These are phyloP conservation scores for Botrytis porri DNA, from an alignment of 2,329 filamentous ascomycete species.

Conservation along the genomic window DNA sequence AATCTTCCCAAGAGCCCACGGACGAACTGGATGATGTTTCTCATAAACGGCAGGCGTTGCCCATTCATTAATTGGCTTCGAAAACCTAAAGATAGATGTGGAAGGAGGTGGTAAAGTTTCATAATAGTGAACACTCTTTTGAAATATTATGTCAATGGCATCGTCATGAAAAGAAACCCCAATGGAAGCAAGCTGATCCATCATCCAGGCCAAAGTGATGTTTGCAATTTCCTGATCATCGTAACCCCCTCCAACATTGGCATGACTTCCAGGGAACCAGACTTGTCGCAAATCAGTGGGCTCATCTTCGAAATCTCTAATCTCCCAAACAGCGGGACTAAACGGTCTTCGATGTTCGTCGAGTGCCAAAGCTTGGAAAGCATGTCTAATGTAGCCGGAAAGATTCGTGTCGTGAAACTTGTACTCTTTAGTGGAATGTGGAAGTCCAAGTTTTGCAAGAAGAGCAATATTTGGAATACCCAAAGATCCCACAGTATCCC, in stretches of 20 bases:
- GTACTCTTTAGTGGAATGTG: constrained; percentile 40
- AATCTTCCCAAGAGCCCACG: constrained; percentile 40
- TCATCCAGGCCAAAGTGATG: constrained; percentile 51
- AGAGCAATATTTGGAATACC: constrained; percentile 44
- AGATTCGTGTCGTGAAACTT: constrained; percentile 46
- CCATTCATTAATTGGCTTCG: constrained; percentile 38
- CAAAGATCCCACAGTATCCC: constrained; percentile 45
- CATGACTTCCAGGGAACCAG: constrained; percentile 49
- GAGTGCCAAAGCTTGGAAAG: constrained; percentile 51
- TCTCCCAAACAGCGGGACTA: constrained; percentile 43
- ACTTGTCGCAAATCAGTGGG: constrained; percentile 39
- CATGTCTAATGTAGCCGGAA: constrained; percentile 44
- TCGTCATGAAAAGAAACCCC: constrained; percentile 39
- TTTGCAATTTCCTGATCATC: constrained; percentile 48
- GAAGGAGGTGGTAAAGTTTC: constrained; percentile 27
- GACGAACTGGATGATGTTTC: constrained; percentile 44
- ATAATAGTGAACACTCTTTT: constrained; percentile 35
- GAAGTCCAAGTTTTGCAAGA: constrained; percentile 37
- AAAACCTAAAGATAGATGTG: constrained; percentile 25
- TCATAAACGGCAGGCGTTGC: constrained; percentile 49
- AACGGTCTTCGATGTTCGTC: constrained; percentile 47
- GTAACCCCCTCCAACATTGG: constrained; percentile 49
- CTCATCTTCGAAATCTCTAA: constrained; percentile 25
- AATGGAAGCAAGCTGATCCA: constrained; percentile 42
- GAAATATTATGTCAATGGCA: constrained; percentile 37